Percentiles rank a stretch among this genome's conserved stretches.
Conservation (phyloP, 192 early-diverging fungal species). For the Entophlyctis luteolus region DNA sequence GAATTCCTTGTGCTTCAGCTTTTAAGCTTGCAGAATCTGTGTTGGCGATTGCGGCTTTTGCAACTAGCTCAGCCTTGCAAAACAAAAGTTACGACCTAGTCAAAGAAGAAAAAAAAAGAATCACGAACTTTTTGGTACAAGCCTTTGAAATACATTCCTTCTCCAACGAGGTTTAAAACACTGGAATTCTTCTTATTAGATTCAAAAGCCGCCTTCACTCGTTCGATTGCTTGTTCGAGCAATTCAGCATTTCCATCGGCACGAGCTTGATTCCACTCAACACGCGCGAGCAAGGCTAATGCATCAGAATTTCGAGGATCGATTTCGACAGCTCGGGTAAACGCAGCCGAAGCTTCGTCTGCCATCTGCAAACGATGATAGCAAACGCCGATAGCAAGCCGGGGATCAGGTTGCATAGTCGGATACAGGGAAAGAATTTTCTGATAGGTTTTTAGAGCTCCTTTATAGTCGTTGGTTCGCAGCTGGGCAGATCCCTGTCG, state of each 20-base stretch:
- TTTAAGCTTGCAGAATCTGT: slow-evolving; percentile 17
- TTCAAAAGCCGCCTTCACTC: slow-evolving; percentile 37
- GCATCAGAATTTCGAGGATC: slow-evolving; percentile 68
- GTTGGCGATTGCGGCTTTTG: slow-evolving; percentile 1
- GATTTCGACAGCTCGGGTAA: slow-evolving; percentile 65
- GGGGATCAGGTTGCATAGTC: slow-evolving; percentile 50
- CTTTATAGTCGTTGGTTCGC: slow-evolving; percentile 56
- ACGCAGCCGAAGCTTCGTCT: slow-evolving; percentile 65
- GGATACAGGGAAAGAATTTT: slow-evolving; percentile 62
- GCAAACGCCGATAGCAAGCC: slow-evolving; percentile 85
- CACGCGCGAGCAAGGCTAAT: slow-evolving; percentile 65
- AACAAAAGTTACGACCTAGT: neutral
- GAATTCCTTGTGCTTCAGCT: slow-evolving; percentile 33
- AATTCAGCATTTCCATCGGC: slow-evolving; percentile 24
- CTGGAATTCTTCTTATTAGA: slow-evolving; percentile 54
- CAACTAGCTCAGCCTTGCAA: slow-evolving; percentile 9
- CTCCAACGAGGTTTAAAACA: slow-evolving; percentile 36
- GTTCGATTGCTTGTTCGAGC: slow-evolving; percentile 42
- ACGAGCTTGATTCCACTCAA: slow-evolving; percentile 72
- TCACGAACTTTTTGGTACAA: slow-evolving; percentile 23
- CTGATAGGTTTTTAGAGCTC: slow-evolving; percentile 75
- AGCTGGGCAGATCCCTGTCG: slow-evolving; percentile 58
- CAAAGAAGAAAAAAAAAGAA: neutral
- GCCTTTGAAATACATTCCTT: slow-evolving; percentile 25
- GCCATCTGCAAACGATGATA: slow-evolving; percentile 68